These are phyloP conservation scores for Kwoniella botswanensis DNA, from an alignment of 768 basidiomycete genomes.

Conservation along the genomic window DNA sequence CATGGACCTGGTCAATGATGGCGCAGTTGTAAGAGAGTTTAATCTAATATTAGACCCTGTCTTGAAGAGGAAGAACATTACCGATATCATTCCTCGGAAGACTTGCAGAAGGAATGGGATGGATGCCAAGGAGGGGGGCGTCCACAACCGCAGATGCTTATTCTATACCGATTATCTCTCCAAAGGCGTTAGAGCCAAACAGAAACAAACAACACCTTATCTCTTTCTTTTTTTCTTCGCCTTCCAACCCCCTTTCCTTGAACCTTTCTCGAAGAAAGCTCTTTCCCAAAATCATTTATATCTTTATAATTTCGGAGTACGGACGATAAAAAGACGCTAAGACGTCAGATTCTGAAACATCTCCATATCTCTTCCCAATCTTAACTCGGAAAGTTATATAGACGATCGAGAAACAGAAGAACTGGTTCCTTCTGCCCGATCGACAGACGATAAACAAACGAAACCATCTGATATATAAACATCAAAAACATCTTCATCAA, in stretches of 20 bases:
- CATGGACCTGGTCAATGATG: not conserved
- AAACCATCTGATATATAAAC: not conserved
- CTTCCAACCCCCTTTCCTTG: not conserved
- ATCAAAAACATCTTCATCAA: no score
- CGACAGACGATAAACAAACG: not conserved
- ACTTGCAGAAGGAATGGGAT: not conserved
- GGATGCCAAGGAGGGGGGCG: conserved; percentile 4
- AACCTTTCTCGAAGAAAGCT: not conserved
- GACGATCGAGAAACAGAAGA: conserved; percentile 1
- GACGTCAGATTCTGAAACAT: conserved; percentile 7
- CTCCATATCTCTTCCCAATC: not conserved
- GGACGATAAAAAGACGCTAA: not conserved
- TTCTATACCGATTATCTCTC: not conserved
- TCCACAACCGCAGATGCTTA: not conserved
- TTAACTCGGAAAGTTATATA: not conserved
- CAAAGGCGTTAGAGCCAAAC: conserved; percentile 12
- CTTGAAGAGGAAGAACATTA: conserved; percentile 3
- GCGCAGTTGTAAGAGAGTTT: conserved; percentile 12
- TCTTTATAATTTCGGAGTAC: not conserved
- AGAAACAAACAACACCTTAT: conserved; percentile 5
- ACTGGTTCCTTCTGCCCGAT: not conserved
- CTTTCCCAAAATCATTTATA: no score
- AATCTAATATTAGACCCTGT: not conserved
- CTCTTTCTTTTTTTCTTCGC: conserved; percentile 1
- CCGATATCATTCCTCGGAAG: not conserved